phyloP scores from a whole-genome alignment of 2,329 filamentous ascomycete species.

The Fusarium domesticum region DNA sequence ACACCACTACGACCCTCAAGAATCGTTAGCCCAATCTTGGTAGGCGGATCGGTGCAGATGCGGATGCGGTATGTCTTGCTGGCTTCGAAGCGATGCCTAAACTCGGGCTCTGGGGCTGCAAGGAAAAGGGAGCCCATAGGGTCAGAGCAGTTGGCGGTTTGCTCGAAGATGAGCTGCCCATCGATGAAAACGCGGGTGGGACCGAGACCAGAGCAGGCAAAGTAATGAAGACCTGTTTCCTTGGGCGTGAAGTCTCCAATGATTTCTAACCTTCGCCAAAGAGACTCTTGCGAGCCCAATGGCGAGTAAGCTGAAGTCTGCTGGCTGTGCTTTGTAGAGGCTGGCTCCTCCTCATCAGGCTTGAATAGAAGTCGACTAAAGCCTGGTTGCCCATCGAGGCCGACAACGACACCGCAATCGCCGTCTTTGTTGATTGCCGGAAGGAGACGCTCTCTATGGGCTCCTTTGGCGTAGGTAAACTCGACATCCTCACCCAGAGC shows the following conservation, averaged over 20 bases:
- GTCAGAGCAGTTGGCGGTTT: constrained; percentile 26
- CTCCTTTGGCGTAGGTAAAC: constrained; percentile 25
- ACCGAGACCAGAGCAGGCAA: constrained; percentile 30
- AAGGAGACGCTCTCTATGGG: constrained; percentile 20
- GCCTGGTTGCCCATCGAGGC: constrained; percentile 29
- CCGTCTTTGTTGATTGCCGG: constrained; percentile 16
- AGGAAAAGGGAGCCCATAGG: constrained; percentile 32
- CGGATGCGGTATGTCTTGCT: constrained; percentile 28
- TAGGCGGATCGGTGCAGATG: constrained; percentile 29
- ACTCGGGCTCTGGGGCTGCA: constrained; percentile 25
- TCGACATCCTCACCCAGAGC: constrained; percentile 19
- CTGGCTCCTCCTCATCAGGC: constrained; percentile 14
- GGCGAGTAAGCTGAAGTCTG: constrained; percentile 24
- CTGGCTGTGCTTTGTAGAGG: constrained; percentile 17
- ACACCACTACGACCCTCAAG: constrained; percentile 30
- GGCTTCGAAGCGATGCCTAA: constrained; percentile 22
- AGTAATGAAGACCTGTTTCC: constrained; percentile 29
- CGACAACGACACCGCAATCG: constrained; percentile 18
- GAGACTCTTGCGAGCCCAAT: constrained; percentile 24
- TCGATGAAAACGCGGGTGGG: constrained; percentile 27
- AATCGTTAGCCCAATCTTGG: constrained; percentile 29
- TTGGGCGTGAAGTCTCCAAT: constrained; percentile 29
- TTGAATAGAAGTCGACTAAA: constrained; percentile 29
- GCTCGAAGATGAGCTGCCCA: constrained; percentile 29
- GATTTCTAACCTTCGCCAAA: constrained; percentile 27